Conservation (phyloP, 2,329 filamentous ascomycete genomes). For the Fusarium sp. region DNA sequence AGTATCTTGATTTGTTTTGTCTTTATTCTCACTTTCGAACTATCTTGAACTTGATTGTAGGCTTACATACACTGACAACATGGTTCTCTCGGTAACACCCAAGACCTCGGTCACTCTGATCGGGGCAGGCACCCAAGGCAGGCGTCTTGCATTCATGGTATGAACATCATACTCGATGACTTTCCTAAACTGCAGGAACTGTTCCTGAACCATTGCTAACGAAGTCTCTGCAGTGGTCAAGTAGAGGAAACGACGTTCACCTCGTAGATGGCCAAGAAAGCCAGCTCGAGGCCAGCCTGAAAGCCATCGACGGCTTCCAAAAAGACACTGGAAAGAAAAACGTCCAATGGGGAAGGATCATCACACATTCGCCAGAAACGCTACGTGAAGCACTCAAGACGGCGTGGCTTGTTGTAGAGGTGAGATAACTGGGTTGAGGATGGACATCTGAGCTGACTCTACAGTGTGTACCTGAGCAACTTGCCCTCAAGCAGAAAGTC, state of each 20-base stretch:
- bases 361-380: conserved; percentile 31
- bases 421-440: neutral
- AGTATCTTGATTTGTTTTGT: neutral
- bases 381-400: conserved; percentile 33
- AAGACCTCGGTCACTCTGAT: conserved; percentile 41
- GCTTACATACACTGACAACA: neutral
- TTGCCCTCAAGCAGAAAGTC: conserved; percentile 54
- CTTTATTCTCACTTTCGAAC: neutral
- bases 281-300: conserved; percentile 43
- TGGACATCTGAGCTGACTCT: conserved; percentile 6
- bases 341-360: conserved; percentile 34
- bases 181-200: fast-evolving
- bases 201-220: neutral
- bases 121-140: conserved; percentile 47
- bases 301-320: conserved; percentile 43
- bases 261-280: conserved; percentile 42
- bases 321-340: neutral
- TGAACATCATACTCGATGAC: neutral
- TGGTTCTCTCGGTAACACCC: conserved; percentile 24
- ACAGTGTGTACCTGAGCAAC: conserved; percentile 58
- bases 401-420: conserved; percentile 47
- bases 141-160: conserved; percentile 48
- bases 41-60: neutral
- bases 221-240: conserved; percentile 44
- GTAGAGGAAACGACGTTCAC: conserved; percentile 44